These are phyloP conservation scores for Achaetomium macrosporum DNA, from an alignment of 2,329 filamentous ascomycete genomes.

Conservation along the genomic window DNA sequence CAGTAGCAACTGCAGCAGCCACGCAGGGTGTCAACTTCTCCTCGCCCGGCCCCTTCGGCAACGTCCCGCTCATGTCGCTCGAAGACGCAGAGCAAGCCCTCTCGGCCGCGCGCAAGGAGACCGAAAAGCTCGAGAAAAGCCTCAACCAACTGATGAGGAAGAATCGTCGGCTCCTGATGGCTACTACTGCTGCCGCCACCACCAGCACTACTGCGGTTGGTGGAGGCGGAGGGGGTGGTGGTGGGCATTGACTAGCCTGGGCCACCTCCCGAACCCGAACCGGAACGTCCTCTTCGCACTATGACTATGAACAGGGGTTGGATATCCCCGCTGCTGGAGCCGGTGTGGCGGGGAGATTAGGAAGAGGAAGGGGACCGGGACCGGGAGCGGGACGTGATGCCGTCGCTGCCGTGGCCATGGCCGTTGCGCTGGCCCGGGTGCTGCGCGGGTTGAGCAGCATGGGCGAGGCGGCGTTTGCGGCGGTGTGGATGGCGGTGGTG, in stretches of 20 bases:
- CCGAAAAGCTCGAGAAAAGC: constrained; percentile 56
- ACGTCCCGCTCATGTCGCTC: constrained; percentile 53
- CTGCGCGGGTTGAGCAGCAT: constrained; percentile 16
- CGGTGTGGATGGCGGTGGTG: constrained; percentile 24
- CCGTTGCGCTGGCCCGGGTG: constrained; percentile 15
- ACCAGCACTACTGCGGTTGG: not conserved
- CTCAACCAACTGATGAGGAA: constrained; percentile 54
- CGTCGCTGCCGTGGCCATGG: constrained; percentile 8
- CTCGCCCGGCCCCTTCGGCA: constrained; percentile 33
- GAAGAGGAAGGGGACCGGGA: not conserved
- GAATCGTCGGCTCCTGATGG: constrained; percentile 47
- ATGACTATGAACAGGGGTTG: not conserved
- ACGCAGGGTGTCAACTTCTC: constrained; percentile 7
- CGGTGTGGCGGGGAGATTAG: not conserved
- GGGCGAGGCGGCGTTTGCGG: constrained; percentile 22
- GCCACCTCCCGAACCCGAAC: not conserved
- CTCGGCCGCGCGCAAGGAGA: constrained; percentile 49
- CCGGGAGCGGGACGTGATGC: constrained; percentile 1
- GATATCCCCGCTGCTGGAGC: not conserved
- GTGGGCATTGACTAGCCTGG: constrained; percentile 26
- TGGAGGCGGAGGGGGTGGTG: constrained; percentile 7
- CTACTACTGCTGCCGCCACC: not conserved
- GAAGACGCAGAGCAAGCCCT: constrained; percentile 58
- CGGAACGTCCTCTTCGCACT: not conserved
- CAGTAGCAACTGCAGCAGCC: not conserved